Conservation (phyloP, 129 eudicot species). For the Flaveria robusta region DNA sequence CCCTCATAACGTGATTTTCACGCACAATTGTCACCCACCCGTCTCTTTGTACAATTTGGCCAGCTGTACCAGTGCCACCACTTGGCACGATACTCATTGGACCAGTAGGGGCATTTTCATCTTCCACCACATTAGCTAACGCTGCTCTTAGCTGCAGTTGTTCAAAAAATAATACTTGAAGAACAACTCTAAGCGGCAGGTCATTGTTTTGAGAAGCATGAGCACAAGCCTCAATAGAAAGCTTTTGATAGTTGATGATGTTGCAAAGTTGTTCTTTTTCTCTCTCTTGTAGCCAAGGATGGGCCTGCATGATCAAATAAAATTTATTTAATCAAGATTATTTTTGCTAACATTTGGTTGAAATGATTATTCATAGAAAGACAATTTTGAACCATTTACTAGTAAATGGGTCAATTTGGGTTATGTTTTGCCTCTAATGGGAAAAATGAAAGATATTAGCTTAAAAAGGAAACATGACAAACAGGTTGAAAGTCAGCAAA, state of each 20-base stretch:
- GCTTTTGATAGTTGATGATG: slow-evolving; percentile 76
- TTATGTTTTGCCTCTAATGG: not conserved
- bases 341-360: not conserved
- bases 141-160: slow-evolving; percentile 79
- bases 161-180: slow-evolving; percentile 89
- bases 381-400: too few relatives aligned
- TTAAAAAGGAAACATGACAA: not conserved
- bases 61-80: slow-evolving; percentile 33
- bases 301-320: slow-evolving; percentile 57
- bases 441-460: not conserved
- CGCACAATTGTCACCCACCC: slow-evolving; percentile 87
- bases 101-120: slow-evolving; percentile 55
- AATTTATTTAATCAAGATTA: slow-evolving; percentile 8
- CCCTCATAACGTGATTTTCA: slow-evolving; percentile 68
- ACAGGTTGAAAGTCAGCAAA: not conserved
- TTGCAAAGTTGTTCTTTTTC: slow-evolving; percentile 82
- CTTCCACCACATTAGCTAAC: slow-evolving; percentile 51
- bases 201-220: slow-evolving; percentile 87
- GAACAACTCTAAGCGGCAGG: slow-evolving; percentile 77
- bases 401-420: too few relatives aligned
- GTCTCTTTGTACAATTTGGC: slow-evolving; percentile 68
- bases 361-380: not conserved
- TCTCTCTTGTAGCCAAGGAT: slow-evolving; percentile 72
- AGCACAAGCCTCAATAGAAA: slow-evolving; percentile 91
- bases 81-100: slow-evolving; percentile 31